Evolutionary conservation across 306 rosid genomes (phyloP), one percentile per base, ranked within the genome.

Genomic region (Cucumis cinereus): DNA sequence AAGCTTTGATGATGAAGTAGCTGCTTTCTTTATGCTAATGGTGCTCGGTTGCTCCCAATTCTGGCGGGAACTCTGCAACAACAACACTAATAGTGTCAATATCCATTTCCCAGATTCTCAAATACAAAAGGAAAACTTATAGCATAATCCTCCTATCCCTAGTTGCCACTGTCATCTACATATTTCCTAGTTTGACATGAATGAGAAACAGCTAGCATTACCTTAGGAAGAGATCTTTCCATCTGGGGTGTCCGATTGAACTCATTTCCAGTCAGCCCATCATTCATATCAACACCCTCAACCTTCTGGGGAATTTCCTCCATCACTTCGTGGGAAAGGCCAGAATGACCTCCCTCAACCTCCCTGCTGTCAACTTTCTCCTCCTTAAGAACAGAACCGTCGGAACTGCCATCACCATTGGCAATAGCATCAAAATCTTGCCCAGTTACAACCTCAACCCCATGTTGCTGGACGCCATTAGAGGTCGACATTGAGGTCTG

Each of bases 161-260:
- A 61, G 7, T 28, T 14, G 13, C 41, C 68, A 28, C 15, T 30
- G 40, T 24, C 68, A 61, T 61, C 41, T 28, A 61, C 68, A 30
- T 15, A 16, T 30, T 61, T 61, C 41, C 69, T 7, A 9, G 26
- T 64, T 64, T 36, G 26, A 64, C 49, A 64, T 36, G 49, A 64
- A 36, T 19, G 26, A 76, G 26, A 71, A 12, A 35, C n/a, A 14
- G 16, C 47, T 22, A 30, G 20, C 28, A 75, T 59, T 73, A 87
- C 93, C 96, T 89, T 87, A 50, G 79, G 10, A 54, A 28, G 41
- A 26, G 87, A 87, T 80, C 82, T 86, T 69, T 82, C 68, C 77
- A 81, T 52, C 74, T 77, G 82, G 78, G 87, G 77, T 70, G 87
- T 80, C 66, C n/a, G 83, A 41, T 47, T 79, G 12, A 82, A 47